Evolutionary conservation across 2,329 filamentous ascomycete genomes (phyloP), one percentile per base, ranked within the genome.

Genomic region (Scedosporium aurantiacum): DNA sequence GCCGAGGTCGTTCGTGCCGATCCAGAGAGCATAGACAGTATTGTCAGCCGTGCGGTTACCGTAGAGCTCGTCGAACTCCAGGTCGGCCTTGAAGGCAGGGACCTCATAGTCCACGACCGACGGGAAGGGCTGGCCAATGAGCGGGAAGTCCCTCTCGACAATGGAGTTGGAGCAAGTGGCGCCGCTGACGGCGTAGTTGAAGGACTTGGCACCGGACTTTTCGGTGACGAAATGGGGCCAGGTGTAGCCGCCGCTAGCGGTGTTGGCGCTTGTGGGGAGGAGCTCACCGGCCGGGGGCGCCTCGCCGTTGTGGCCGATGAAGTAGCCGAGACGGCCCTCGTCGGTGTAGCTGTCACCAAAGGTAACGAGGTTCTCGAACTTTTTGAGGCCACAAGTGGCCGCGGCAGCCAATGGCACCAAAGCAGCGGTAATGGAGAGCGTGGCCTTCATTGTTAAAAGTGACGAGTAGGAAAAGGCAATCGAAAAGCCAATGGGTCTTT

Each of bases 311-410:
- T 87, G 75, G 40, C 67, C 72, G 62, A 75, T 73, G 68, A 91
- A 87, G 69, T 89, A 91, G 8, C 69, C 68, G 8, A 89, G 70
- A 8, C 89, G 82, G 12, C 80, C 83, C 67, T 91, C 86, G 68
- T 92, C 89, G 0, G 87, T 90, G 68, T 88, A 91, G 71, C 86
- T 90, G 71, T 91, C 87, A 12, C 88, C 88, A 68, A 91, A 91
- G 0, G 84, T 79, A 45, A 90, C 80, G 43, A 90, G 70, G 58
- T 83, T 86, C 28, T 82, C 78, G 68, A 90, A 84, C 43, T 54
- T 40, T 23, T 47, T 40, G 47, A 60, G 58, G 18, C 27, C 25
- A 18, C 45, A 40, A 16, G 45, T 14, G 50, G 50, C 50, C 3
- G 50, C 23, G 18, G 50, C 21, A 14, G 50, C 50, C 50, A 54